Percentiles rank a stretch among this genome's conserved stretches.
These are phyloP conservation scores for Penstemon barbatus DNA, from an alignment of 257 asterid species.

Conservation along the genomic window DNA sequence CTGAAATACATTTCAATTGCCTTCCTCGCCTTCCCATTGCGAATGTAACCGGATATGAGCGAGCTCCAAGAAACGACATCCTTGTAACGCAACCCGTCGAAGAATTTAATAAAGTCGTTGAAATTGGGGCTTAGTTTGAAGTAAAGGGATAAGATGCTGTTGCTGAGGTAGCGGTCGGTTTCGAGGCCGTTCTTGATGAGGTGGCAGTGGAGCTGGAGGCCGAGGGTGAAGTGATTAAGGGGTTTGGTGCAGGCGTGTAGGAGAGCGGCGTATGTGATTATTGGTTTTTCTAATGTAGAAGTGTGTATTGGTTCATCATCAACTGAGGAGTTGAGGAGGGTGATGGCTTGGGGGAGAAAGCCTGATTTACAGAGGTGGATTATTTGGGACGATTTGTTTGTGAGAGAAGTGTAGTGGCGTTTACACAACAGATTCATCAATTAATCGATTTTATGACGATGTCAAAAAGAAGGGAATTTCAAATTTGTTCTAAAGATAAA, in stretches of 20 bases:
- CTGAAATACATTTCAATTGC: constrained; percentile 46
- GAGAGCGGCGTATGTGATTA: constrained; percentile 49
- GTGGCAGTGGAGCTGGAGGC: constrained; percentile 75
- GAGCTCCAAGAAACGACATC: constrained; percentile 91
- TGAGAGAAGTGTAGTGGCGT: constrained; percentile 39
- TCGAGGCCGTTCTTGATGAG: constrained; percentile 63
- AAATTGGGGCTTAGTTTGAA: constrained; percentile 48
- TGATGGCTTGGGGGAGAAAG: constrained; percentile 44
- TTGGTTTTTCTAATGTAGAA: constrained; percentile 33
- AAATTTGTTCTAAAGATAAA: too few species aligned
- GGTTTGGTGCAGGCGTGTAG: constrained; percentile 58
- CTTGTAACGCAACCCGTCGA: constrained; percentile 55
- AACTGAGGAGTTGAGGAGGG: constrained; percentile 42
- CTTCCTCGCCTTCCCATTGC: constrained; percentile 41
- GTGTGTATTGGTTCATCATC: constrained; percentile 17
- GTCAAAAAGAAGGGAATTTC: too few species aligned
- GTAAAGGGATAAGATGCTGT: constrained; percentile 71
- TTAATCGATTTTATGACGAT: too few species aligned
- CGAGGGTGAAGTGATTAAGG: constrained; percentile 35
- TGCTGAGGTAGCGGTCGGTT: constrained; percentile 73
- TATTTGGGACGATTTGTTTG: constrained; percentile 37
- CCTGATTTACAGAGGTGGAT: constrained; percentile 54
- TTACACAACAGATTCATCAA: constrained; percentile 46
- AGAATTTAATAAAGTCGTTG: constrained; percentile 44
- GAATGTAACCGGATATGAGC: constrained; percentile 74